Evolutionary conservation across 768 basidiomycete species (phyloP), one percentile per base, ranked within the genome.

Genomic region (Leccinellum rugosiceps): DNA sequence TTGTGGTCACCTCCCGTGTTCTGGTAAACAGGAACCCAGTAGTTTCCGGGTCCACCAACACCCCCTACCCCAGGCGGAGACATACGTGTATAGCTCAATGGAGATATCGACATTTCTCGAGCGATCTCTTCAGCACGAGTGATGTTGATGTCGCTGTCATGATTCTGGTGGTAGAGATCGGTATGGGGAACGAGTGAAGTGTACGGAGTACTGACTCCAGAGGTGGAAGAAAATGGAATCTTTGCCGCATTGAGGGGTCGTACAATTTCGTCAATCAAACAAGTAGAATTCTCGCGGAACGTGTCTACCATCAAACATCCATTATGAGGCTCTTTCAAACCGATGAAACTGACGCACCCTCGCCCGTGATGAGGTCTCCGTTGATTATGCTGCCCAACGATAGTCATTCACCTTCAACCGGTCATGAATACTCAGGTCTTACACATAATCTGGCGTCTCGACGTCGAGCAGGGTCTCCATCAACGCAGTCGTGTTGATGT

Each of bases 381-480:
- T 89, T 88, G 51, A 90, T 65, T 3, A 88, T 84, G 1, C 86
- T 88, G 55, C 11, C 53, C 34, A 35, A 57, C 3, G 15, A 52
- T n/a, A 17, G 35, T 61, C 23, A 45, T 61, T 32, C 3, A 9
- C 25, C 19, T 53, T 54, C 11, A 19, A 49, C 30, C 1, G 3
- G 4, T 17, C 15, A 25, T 46, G n/a, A 32, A 41, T 25, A 34
- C 14, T 6, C 3, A 6, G 17, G 9, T 68, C 84, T 50, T 63
- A 87, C 87, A 86, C 87, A 68, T 83, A 90, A 65, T 89, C 84
- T 0, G 88, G 88, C 28, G 74, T 72, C 70, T 90, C 88, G 49
- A 80, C 71, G 3, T 71, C 66, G 26, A 91, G 65, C 19, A 90
- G 76, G 2, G 62, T 72, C 21, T 79, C 75, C 82, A 88, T 87